Evolutionary conservation across 495 filamentous ascomycete species (phyloP), one percentile per base, ranked within the genome.

Genomic region (Xylaria bambusicola): DNA sequence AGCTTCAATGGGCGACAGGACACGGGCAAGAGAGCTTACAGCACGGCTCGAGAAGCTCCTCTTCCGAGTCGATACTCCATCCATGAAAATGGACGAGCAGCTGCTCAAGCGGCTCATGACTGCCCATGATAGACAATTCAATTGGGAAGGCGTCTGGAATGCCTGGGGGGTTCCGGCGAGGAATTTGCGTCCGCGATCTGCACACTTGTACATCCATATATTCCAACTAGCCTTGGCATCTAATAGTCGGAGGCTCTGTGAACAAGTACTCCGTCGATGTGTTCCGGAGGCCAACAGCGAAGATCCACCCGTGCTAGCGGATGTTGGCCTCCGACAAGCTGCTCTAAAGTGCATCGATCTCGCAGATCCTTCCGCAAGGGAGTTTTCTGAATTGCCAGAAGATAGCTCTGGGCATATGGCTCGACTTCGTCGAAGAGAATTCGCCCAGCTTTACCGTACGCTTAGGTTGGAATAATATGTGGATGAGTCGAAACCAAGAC

Each of bases 71-170:
- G 57, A 77, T 26, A 50, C 82, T 15, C 70, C 75, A n/a, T 82
- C 80, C 54, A 75, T 82, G 29, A 10, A 33, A 5, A 33, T 33
- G 26, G 68, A 77, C 7, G 75, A 78, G 12, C 64, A 80, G 12
- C 70, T 77, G 1, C 73, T 82, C 21, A 66, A 77, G 26, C 72
- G 76, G 35, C 78, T 88, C 8, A 67, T 86, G 55, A 62, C 71
- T 0, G 58, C 76, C 31, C 77, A 75, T 64, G 71, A 67, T 20
- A 64, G 52, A 65, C 59, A 62, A 27, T 64, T 70, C 2, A 66
- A 83, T 51, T 88, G 84, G 77, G 66, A 76, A 12, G 70, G 69
- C 3, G 84, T 91, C 60, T 88, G 83, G 86, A 75, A 80, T 9
- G 62, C 79, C 35, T 92, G 86, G 84, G 77, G 79, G 51, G 75